Percentiles rank a stretch among this genome's conserved stretches.
Evolutionary conservation across 2,329 filamentous ascomycete genomes (phyloP).

Genomic region (Paraconiothyrium brasiliense): DNA sequence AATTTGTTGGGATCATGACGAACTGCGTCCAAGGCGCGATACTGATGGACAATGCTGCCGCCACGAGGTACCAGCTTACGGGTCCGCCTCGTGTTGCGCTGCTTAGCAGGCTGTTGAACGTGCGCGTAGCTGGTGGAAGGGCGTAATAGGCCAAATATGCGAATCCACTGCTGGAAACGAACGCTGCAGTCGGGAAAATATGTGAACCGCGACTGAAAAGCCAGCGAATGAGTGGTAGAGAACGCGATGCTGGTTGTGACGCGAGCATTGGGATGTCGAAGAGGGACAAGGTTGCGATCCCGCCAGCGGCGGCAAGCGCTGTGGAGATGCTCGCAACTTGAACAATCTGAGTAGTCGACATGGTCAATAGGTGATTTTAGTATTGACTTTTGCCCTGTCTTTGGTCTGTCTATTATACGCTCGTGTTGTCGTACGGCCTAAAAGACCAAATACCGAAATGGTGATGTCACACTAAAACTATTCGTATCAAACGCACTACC

Average conservation of each 20-base stretch:
- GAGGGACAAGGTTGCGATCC: constrained; percentile 45
- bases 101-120: constrained; percentile 4
- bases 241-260: constrained; percentile 50
- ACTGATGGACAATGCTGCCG: constrained; percentile 28
- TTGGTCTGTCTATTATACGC: background rate
- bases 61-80: constrained; percentile 22
- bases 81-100: constrained; percentile 19
- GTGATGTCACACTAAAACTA: constrained; percentile 2
- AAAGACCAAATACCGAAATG: background rate
- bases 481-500: background rate
- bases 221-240: constrained; percentile 48
- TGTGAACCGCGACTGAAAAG: constrained; percentile 51
- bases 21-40: constrained; percentile 31
- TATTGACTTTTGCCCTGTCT: background rate
- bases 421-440: background rate
- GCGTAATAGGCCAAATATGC: constrained; percentile 33
- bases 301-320: constrained; percentile 45
- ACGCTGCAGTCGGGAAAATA: constrained; percentile 41
- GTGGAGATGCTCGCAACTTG: constrained; percentile 43
- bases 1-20: constrained; percentile 35
- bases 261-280: constrained; percentile 44
- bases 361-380: background rate
- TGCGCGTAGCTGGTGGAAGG: constrained; percentile 13
- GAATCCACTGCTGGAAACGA: constrained; percentile 42
- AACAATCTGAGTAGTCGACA: constrained; percentile 30